Conservation (phyloP, 2,329 filamentous ascomycete genomes). For the Cladosporium sphaerospermum region DNA sequence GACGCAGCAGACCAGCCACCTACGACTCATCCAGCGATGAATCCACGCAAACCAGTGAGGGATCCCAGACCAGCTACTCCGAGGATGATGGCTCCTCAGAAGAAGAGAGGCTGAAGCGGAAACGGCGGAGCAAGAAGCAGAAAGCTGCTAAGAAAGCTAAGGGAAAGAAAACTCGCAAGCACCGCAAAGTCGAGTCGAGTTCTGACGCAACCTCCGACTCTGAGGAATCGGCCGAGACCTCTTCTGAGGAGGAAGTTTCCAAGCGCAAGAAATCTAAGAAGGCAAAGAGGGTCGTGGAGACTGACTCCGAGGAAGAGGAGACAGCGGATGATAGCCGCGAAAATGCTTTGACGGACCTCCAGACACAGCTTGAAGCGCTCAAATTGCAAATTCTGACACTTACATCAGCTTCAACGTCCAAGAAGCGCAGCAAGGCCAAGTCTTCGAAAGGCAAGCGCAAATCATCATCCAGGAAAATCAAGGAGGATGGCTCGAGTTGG, state of each 20-base stretch:
- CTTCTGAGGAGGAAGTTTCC: slow-evolving; percentile 3
- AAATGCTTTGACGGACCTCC: not conserved
- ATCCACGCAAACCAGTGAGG: slow-evolving; percentile 4
- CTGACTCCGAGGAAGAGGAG: not conserved
- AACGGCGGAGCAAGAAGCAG: slow-evolving; percentile 16
- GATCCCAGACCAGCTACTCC: slow-evolving; percentile 12
- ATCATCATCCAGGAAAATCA: slow-evolving; percentile 2
- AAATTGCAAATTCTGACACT: not conserved
- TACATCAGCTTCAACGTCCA: not conserved
- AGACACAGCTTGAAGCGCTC: slow-evolving; percentile 6
- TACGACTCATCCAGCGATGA: slow-evolving; percentile 1
- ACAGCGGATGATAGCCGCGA: not conserved
- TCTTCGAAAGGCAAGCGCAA: not conserved
- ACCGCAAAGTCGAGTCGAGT: slow-evolving; percentile 1
- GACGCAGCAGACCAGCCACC: not conserved
- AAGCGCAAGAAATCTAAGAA: slow-evolving; percentile 6
- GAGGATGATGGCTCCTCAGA: slow-evolving; percentile 18
- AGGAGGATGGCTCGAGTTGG: slow-evolving; percentile 36
- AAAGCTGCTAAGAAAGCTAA: slow-evolving; percentile 15
- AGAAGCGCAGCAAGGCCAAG: not conserved
- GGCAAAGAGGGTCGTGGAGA: slow-evolving; percentile 1
- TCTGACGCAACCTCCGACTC: not conserved
- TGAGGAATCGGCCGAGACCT: not conserved
- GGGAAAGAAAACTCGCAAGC: slow-evolving; percentile 8
- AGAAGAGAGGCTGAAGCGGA: slow-evolving; percentile 21